Evolutionary conservation across 495 filamentous ascomycete species (phyloP), one percentile per base, ranked within the genome.

Genomic region (Chaetomium tenue): DNA sequence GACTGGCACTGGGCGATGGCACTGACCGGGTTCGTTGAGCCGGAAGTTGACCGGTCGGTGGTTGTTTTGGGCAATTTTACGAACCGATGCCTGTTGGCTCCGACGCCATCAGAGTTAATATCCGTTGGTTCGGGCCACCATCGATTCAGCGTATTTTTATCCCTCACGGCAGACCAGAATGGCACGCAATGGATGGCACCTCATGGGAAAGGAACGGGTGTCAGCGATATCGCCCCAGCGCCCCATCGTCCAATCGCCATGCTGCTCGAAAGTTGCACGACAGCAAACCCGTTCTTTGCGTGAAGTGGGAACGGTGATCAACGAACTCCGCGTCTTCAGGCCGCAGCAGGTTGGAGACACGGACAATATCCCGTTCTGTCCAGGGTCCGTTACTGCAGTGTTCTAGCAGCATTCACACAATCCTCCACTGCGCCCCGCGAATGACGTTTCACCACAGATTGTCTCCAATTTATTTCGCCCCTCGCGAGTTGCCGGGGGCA

Each of bases 71-170:
- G 33, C 28, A 37, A 37, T 37, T 37, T 37, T 37, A 37, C 42
- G 39, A 46, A 47, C 39, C 57, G 40, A 47, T 15, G 57, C n/a
- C 28, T 59, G 57, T 42, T 42, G 57, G 30, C 20, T 33, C 42
- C 44, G 58, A 48, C 20, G 39, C 18, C 20, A 40, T 56, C 54
- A 56, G 18, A 54, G 28, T 54, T 54, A 54, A 37, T 54, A 54
- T 54, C 52, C 20, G 52, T 54, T 54, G 52, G 48, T 37, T 23
- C 52, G 52, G 52, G 15, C 52, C 52, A 3, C 52, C 20, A 18
- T 28, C n/a, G 26, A 30, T 23, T 15, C 52, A 12, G 11, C 6
- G 33, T 37, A 52, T 12, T 11, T 52, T 26, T 52, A 26, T 52
- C 22, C 48, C 48, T 52, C 48, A 26, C 3, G 11, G 4, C 13